Base-by-base conservation (phyloP, 805 yeast genomes). In the Ogataea kodamae region DNA sequence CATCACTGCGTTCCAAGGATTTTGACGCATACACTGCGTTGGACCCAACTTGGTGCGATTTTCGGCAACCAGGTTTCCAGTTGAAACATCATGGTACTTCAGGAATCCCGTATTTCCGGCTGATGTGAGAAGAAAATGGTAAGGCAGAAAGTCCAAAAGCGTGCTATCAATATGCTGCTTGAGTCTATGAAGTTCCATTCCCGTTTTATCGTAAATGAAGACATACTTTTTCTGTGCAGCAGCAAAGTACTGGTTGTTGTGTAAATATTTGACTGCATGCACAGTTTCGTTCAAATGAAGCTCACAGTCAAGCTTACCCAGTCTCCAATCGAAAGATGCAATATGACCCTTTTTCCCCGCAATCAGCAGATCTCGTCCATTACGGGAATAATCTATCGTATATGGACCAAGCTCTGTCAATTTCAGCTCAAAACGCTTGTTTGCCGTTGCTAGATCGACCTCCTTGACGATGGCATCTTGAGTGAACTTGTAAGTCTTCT, bases 221-320 rank as follows among this genome's bases (percentile, higher is more conserved):
- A 92, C 84, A 60, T 90, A 86, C 58, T 87, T 89, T 62, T 88
- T 89, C 63, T 92, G 99, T 2, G 99, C 97, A 11, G 81, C 96
- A 0, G 99, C 99, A 64, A 86, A 88, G 60, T 68, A 88, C 60
- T 88, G 96, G 54, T 89, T 94, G 54, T 82, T 88, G 52, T 90
- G 97, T 42, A 92, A 67, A 62, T 83, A 88, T 52, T 88, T 84
- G 16, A 89, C 96, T 2, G 89, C 92, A 52, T 85, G 75, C 8
- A 89, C 86, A 0, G 97, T 87, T 62, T 92, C 99, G 51, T 82
- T 80, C 14, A 92, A 65, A 52, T 85, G 76, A 35, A 92, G 59
- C 58, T 92, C 99, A 26, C 94, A 78, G 42, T 78, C 81, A 20
- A 90, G 62, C 23, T 66, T 68, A 9, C 97, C 97, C 23, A 78